Base-by-base conservation (phyloP, 768 basidiomycete genomes). In the Pisolithus albus region DNA sequence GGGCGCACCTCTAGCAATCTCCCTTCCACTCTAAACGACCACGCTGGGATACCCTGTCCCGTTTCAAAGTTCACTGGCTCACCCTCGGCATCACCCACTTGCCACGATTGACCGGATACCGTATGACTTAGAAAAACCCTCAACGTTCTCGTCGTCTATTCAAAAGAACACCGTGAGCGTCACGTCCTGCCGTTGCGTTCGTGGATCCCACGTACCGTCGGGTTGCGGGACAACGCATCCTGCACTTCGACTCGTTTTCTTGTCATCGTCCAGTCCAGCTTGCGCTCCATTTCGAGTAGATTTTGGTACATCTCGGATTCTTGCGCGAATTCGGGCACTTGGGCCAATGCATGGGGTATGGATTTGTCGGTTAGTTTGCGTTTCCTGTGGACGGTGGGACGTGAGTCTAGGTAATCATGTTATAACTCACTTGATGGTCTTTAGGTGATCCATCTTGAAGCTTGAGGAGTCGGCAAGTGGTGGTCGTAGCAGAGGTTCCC, bases 201-300 rank as follows among this genome's bases (percentile, higher is more conserved):
- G 30, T 8, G 30, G 2, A 30, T 30, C 5, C 26, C 36, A 60
- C 61, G 23, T 52, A 61, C 92, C 5, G 83, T 80, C 18, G 86
- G 82, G 32, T 79, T 83, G 52, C 85, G 78, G 19, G 79, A 78
- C 43, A 94, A 64, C n/a, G 91, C 83, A 63, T 97, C 93, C 62
- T 92, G 88, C 30, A 97, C 83, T 64, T 97, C 93, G 9, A 86
- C 86, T 59, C 79, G 82, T 70, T 95, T 95, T 64, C 94, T 76
- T 64, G 82, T 83, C 76, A 94, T 86, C 4, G 92, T 94, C 94
- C 94, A 96, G 67, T 97, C 93, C 15, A 97, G 72, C 64, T 86
- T 89, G 52, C 88, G 79, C 65, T 96, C 93, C 82, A 90, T 90
- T 57, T 88, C 85, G 24, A 93, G 67, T 38, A 96, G 72, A 59